Percentiles rank a stretch among this genome's conserved stretches.
Conservation (phyloP, 139 green algal species). For the Tetradesmus lagerheimii region DNA sequence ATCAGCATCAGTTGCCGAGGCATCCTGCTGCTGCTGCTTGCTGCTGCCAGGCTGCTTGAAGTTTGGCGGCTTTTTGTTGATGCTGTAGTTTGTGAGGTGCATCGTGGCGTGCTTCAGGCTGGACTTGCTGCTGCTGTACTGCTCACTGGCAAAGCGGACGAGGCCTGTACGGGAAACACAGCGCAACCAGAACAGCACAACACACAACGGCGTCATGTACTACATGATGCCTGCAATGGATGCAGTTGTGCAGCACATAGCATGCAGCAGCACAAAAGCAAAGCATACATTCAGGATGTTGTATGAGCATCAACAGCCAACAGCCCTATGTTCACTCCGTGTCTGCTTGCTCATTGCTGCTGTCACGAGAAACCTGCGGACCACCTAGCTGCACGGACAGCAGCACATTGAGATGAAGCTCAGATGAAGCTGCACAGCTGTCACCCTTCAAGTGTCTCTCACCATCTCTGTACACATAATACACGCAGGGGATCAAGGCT, state of each 20-base stretch:
- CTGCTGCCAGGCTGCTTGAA: conserved; percentile 40
- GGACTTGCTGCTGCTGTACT: conserved; percentile 65
- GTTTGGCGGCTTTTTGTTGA: conserved; percentile 67
- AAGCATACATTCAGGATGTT: too few relatives aligned
- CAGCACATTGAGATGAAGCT: not conserved
- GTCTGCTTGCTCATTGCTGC: too few relatives aligned
- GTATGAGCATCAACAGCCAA: too few relatives aligned
- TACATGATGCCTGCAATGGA: too few relatives aligned
- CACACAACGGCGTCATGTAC: not conserved
- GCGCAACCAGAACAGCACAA: too few relatives aligned
- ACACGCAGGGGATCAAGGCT: conserved; percentile 73
- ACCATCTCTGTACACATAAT: conserved; percentile 69
- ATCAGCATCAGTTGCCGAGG: not conserved
- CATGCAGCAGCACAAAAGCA: not conserved
- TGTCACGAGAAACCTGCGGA: too few relatives aligned
- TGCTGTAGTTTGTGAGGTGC: conserved; percentile 85
- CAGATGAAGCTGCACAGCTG: not conserved
- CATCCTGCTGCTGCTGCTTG: not conserved
- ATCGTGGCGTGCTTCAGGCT: conserved; percentile 61
- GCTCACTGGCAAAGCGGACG: conserved; percentile 77
- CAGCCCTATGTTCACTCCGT: too few relatives aligned
- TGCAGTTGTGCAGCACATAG: too few relatives aligned
- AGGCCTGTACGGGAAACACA: conserved; percentile 62
- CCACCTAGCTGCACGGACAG: not conserved
- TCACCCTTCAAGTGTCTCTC: not conserved